Conservation (phyloP, 1,284 basidiomycete species). For the Rugosomyces carneus region DNA sequence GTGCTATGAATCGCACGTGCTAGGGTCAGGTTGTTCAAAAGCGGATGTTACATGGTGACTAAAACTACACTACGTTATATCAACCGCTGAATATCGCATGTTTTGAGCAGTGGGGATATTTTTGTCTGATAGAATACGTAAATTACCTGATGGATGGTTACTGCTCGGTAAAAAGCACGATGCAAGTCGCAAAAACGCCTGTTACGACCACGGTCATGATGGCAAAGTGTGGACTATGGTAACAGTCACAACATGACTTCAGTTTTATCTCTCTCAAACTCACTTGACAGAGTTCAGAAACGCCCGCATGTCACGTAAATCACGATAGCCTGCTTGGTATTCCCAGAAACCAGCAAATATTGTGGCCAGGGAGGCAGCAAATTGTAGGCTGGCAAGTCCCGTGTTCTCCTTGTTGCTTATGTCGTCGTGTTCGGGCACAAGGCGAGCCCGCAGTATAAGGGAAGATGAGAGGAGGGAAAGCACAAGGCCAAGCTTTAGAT, state of each 20-base stretch:
- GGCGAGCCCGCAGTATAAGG: constrained; percentile 50
- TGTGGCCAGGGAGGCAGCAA: constrained; percentile 45
- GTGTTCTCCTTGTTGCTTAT: constrained; percentile 20
- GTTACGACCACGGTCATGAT: constrained; percentile 43
- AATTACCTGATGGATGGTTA: background rate
- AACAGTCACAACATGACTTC: constrained; percentile 5
- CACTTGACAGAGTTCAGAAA: constrained; percentile 57
- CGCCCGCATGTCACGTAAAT: constrained; percentile 49
- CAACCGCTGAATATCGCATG: background rate
- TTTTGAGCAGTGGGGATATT: background rate
- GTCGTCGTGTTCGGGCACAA: constrained; percentile 38
- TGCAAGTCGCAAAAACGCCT: constrained; percentile 46
- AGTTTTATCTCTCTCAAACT: constrained; percentile 21
- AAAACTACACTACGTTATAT: background rate
- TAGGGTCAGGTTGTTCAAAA: too few relatives aligned
- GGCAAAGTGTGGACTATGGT: constrained; percentile 42
- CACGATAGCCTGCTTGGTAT: constrained; percentile 51
- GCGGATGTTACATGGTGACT: too few relatives aligned
- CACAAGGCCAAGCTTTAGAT: constrained; percentile 59
- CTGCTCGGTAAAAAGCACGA: constrained; percentile 35
- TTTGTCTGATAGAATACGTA: background rate
- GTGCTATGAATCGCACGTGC: too few relatives aligned
- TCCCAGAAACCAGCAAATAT: constrained; percentile 57
- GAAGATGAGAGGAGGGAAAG: constrained; percentile 59
- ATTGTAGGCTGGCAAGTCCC: constrained; percentile 38